Base-by-base conservation (phyloP, 768 basidiomycete genomes). In the Tricholomella constricta region DNA sequence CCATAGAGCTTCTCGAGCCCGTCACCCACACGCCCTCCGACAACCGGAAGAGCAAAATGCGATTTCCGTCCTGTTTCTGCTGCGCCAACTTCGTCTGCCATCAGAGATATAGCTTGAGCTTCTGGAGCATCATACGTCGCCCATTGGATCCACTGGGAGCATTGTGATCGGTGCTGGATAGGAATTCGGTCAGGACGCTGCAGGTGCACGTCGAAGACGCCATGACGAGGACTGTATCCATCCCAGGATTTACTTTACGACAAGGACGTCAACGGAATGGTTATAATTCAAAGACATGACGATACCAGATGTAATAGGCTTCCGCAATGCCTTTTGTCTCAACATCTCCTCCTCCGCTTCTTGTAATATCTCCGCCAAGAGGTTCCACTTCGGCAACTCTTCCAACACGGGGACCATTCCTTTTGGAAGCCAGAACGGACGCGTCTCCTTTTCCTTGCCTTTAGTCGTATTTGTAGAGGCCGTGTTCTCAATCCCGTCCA, bases 371-470 rank as follows among this genome's bases (percentile, higher is more conserved):
- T 93, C 89, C 0, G 86, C 80, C 11, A 99, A 72, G 7, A 95
- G 66, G 51, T 80, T 80, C 96, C 97, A 98, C 67, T 99, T 99
- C 0, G 95, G 95, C 38, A 91, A 79, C 64, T 98, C 97, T 69
- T 98, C 97, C 20, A 98, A 75, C 0, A 94, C 83, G 0, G 93
- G 91, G 40, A 91, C 84, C 68, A 95, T 84, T 1, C 84, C 86
- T 9, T 81, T 76, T 0, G 94, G 90, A 19, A 93, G 65, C 87
- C 92, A 91, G 20, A 67, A 63, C 3, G 79, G 77, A 29, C 78
- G 71, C 32, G 60, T 58, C 23, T 67, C 61, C 47, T 60, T 65
- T 20, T 51, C 36, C n/a, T 55, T 62, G 5, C 47, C 49, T 26
- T 61, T 62, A 7, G 40, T 49, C 6, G 36, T 51, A 6, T 42